Evolutionary conservation across 768 basidiomycete species (phyloP).

Genomic region (Mycena venus): DNA sequence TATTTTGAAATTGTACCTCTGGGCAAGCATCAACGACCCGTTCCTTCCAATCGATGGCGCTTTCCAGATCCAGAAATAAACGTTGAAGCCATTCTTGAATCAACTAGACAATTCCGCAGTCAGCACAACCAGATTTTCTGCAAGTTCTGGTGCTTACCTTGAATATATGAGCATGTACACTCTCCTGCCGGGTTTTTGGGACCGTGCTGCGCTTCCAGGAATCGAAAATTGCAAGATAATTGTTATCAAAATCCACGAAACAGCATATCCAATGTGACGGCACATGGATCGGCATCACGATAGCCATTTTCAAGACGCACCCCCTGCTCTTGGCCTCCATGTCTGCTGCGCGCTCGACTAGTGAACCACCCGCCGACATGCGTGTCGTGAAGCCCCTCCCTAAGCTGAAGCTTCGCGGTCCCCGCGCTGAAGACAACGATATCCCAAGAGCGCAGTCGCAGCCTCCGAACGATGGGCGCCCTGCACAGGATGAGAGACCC

Average conservation of each 20-base stretch:
- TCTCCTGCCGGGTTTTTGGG: not conserved
- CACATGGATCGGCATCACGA: not conserved
- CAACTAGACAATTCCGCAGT: not conserved
- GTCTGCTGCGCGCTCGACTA: no score
- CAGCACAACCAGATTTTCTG: not conserved
- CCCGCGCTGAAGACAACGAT: no score
- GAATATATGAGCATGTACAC: not conserved
- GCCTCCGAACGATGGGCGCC: no score
- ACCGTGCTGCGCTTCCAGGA: not conserved
- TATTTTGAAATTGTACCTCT: not conserved
- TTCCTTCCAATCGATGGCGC: not conserved
- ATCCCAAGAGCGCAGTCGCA: no score
- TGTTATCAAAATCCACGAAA: not conserved
- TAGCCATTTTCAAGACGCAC: no score
- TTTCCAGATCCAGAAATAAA: not conserved
- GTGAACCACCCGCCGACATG: no score
- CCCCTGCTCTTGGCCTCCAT: no score
- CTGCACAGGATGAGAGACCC: no score
- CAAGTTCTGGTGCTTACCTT: not conserved
- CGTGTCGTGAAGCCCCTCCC: no score
- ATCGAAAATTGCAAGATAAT: not conserved
- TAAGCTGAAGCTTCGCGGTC: no score
- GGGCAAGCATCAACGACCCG: conserved; percentile 1
- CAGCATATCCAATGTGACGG: not conserved
- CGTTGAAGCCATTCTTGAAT: conserved; percentile 1